phyloP scores from a whole-genome alignment of 2,329 filamentous ascomycete species.

The Colletotrichum chlorophyti region DNA sequence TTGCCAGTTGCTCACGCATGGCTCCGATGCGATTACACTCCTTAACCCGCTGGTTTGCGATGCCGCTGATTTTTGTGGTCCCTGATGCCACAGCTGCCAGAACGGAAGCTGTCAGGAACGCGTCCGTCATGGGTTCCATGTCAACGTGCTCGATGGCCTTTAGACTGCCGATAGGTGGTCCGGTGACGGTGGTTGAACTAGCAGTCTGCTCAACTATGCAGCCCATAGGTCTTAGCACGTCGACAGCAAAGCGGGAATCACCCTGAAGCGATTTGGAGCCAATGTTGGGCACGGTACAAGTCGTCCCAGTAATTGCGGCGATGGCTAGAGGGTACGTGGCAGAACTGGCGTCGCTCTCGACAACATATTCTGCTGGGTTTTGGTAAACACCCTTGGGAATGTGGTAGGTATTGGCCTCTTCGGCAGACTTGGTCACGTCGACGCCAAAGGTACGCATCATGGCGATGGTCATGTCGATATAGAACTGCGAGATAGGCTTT shows the following conservation, averaged over 20 bases:
- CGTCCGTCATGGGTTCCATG: conserved; percentile 99
- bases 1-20: conserved; percentile 93
- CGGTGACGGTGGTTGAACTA: conserved; percentile 89
- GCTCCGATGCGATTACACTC: conserved; percentile 96
- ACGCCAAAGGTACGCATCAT: conserved; percentile 98
- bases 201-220: conserved; percentile 86
- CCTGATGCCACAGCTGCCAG: conserved; percentile 87
- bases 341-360: conserved; percentile 97
- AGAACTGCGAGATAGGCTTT: conserved; percentile 94
- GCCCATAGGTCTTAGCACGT: conserved; percentile 91
- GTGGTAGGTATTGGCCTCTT: conserved; percentile 89
- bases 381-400: conserved; percentile 85
- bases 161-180: conserved; percentile 76
- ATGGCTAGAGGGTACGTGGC: conserved; percentile 95
- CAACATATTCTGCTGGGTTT: conserved; percentile 84
- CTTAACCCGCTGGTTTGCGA: conserved; percentile 97
- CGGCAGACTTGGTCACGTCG: conserved; percentile 75
- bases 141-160: conserved; percentile 83
- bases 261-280: conserved; percentile 91
- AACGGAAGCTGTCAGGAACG: conserved; percentile 93
- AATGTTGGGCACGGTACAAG: conserved; percentile 95
- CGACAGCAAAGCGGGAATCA: conserved; percentile 91
- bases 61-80: conserved; percentile 86
- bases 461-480: conserved; percentile 98
- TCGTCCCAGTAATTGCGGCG: conserved; percentile 94